Base-by-base conservation (phyloP, 2,329 filamentous ascomycete species). In the Chaetothyriales sp. region DNA sequence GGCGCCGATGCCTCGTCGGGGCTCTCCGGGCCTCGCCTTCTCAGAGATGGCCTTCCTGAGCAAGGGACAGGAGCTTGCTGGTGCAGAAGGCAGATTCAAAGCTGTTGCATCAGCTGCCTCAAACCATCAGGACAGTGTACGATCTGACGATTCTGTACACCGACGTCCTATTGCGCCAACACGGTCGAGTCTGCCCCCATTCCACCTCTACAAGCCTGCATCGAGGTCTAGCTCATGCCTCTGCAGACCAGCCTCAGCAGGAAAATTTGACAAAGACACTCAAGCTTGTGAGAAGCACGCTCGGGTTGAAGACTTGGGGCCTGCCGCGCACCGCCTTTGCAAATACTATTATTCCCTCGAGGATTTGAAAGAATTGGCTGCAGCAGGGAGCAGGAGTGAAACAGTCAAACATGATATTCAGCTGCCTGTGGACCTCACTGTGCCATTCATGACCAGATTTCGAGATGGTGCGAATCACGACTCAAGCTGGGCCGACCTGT, bases 21-120 rank as follows among this genome's bases (percentile, higher is more conserved):
- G 50, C 36, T 18, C 59, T n/a, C 58, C 56, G 12, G 59, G 60
- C 46, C 53, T 61, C n/a, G 52, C 57, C 5, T 61, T 61, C 44
- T 51, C 59, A 5, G 54, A 58, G 25, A 60, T 60, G 58, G 46
- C 43, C 6, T 61, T 59, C 46, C 54, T 60, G 18, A 51, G 46
- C 19, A 56, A 51, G 18, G 56, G 53, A 43, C 46, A 36, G 42
- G n/a, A 43, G 28, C 42, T 44, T 2, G 44, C 44, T 3, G 19
- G 46, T 44, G 18, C 26, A 6, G 19, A 43, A 45, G 10, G 26
- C 20, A 25, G 12, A 18, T 39, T 19, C 15, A 28, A 18, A 39
- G 10, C 5, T 12, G 3, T 15, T 39, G 32, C 10, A 39, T 39
- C 32, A 4, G 12, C 32, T 39, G 9, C 12, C 32, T 39, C 32